Evolutionary conservation across 352 stramenopile species (phyloP), one percentile per base, ranked within the genome.

Genomic region (Elongisporangium senticosum): DNA sequence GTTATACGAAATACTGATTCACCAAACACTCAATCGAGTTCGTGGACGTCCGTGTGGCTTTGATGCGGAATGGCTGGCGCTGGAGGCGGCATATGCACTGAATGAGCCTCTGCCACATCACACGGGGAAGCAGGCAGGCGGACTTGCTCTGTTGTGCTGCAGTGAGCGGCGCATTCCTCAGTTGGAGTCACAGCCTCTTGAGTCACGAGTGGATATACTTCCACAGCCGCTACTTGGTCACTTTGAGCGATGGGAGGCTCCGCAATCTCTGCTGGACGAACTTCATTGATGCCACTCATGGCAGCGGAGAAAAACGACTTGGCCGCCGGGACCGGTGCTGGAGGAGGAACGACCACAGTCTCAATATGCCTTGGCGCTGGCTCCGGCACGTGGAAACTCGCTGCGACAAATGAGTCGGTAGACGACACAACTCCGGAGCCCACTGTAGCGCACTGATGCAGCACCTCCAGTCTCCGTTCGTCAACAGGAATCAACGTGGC

Each of bases 381-480:
- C 37, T 49, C 17, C 14, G 21, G 50, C 19, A 70, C 54, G 19
- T 67, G 67, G 62, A 83, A 89, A 20, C 68, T 67, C 5, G 64
- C 51, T 10, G 72, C 70, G 2, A 91, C 79, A 26, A 91, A 89
- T 3, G 67, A 57, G 23, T 88, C 74, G 47, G 65, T 74, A 5
- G 61, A 59, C 7, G 69, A 71, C 17, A 59, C 56, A 2, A 52
- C 62, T 1, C 65, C 72, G 15, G 69, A 63, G 3, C 81, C 84
- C 0, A 93, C 78, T 2, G 68, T 83, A 3, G 81, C 84, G 51
- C 84, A 93, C 69, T 91, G 76, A 22, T 90, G 79, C n/a, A 91
- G 61, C 14, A 91, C 59, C 51, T 85, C 61, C 49, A 88, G 67
- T 7, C 79, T 70, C 0, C 65, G 59, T 15, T 77, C 62, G 54